Percentiles rank a stretch among this genome's conserved stretches.
Conservation (phyloP, 768 basidiomycete genomes). For the Suillus decipiens region DNA sequence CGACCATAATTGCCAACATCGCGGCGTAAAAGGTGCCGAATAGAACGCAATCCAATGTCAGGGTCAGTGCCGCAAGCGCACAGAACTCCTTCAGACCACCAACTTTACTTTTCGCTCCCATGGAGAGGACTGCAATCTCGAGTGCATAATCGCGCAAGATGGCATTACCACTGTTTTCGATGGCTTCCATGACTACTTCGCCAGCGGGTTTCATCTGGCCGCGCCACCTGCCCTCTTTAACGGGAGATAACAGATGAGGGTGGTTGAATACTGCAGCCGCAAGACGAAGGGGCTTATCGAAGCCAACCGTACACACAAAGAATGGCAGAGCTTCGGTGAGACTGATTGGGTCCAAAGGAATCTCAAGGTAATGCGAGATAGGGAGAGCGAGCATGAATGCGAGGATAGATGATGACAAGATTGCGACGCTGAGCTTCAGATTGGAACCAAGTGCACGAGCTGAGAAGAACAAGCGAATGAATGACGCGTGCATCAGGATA, state of each 20-base stretch:
- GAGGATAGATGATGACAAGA: constrained; percentile 78
- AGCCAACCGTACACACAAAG: constrained; percentile 96
- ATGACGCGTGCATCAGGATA: constrained; percentile 93
- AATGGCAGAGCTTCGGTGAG: constrained; percentile 96
- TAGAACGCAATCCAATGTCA: constrained; percentile 84
- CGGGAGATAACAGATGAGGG: constrained; percentile 55
- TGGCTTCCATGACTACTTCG: constrained; percentile 82
- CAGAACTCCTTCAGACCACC: constrained; percentile 93
- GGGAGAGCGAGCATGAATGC: constrained; percentile 86
- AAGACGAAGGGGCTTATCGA: constrained; percentile 94
- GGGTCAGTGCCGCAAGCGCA: constrained; percentile 86
- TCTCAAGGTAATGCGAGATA: constrained; percentile 69
- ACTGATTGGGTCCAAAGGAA: constrained; percentile 90
- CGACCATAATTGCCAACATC: constrained; percentile 93
- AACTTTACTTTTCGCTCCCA: constrained; percentile 86
- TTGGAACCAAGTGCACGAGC: constrained; percentile 83
- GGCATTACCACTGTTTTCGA: constrained; percentile 73
- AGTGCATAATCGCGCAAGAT: constrained; percentile 93
- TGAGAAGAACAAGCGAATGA: constrained; percentile 86
- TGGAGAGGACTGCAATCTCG: constrained; percentile 85
- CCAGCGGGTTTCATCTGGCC: constrained; percentile 72
- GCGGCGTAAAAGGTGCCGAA: constrained; percentile 90
- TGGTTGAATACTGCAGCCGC: constrained; percentile 89
- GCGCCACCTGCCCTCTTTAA: constrained; percentile 39
- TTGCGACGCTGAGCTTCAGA: constrained; percentile 69